phyloP scores from a whole-genome alignment of 306 rosid species.

The Comarum palustre region DNA sequence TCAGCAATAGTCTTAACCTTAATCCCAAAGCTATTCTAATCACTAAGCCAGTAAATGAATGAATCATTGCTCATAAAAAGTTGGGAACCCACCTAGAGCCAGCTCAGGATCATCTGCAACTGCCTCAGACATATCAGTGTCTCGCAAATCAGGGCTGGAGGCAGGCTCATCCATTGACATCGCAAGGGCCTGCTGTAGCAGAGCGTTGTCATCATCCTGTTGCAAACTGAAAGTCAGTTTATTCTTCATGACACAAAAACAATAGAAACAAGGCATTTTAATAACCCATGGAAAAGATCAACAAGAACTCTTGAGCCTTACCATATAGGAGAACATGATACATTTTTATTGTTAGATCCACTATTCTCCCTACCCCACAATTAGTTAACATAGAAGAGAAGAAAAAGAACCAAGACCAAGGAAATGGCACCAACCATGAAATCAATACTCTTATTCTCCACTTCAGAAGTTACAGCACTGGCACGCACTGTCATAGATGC shows the following conservation, averaged over 20 bases:
- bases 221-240: constrained; percentile 10
- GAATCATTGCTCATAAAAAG: not conserved
- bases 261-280: not conserved
- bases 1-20: not conserved
- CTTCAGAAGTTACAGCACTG: constrained; percentile 56
- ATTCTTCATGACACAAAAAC: not conserved
- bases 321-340: not conserved
- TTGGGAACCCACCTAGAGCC: constrained; percentile 70
- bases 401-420: not conserved
- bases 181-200: constrained; percentile 96
- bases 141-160: constrained; percentile 53
- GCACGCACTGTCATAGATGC: constrained; percentile 79
- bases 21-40: constrained; percentile 2
- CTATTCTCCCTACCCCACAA: not conserved
- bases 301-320: not conserved
- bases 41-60: constrained; percentile 1
- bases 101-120: constrained; percentile 76
- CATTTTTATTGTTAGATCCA: not conserved
- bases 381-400: not conserved
- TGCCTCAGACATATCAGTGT: constrained; percentile 84
- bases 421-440: constrained; percentile 37
- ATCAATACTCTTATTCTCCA: constrained; percentile 68
- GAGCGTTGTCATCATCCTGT: constrained; percentile 79
- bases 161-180: constrained; percentile 97
- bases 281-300: constrained; percentile 11